Evolutionary conservation across 192 early-diverging fungal species (phyloP), one percentile per base, ranked within the genome.

Genomic region (Coemansia sp.): DNA sequence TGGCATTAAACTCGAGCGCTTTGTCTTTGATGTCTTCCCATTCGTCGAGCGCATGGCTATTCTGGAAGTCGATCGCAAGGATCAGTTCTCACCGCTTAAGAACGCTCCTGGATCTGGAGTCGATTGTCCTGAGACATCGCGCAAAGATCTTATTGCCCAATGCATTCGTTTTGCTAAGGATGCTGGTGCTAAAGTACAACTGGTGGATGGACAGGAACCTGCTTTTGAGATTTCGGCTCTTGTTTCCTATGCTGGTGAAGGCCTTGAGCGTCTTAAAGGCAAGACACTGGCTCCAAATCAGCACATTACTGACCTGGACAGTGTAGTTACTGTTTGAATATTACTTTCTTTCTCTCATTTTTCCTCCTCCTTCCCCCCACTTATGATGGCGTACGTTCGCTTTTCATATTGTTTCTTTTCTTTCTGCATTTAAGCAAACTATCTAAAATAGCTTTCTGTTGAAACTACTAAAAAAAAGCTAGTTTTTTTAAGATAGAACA

Each of bases 1-100:
- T 67, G 97, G 95, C 51, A 95, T 99, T 87, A 99, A 99, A 82
- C 86, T 99, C 14, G 97, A 99, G 84, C 86, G 94, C 68, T 99
- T 99, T 81, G 95, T 99, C 48, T 99, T 99, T 89, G 97, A 99
- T 76, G 95, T 99, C 10, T 94, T 99, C 78, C 95, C 97, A 24
- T 94, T 88, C 66, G 88, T 90, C 25, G 76, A 96, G 60, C 65
- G 81, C 41, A 85, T 99, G 84, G 93, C 95, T 27, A 94, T 98
- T 31, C 85, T 99, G 47, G 95, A 99, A 72, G 89, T 90, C 38
- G 88, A 90, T 53, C 90, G 97, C 54, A 86, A 85, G 31, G 97
- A 99, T 56, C 95, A 99, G 83, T 99, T 99, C 68, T 93, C 92
- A 19, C 97, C 97, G 19, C 79, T 99, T 53, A 99, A 99, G 87